Percentiles rank a stretch among this genome's conserved stretches.
phyloP scores from a whole-genome alignment of 1,139 yeast genomes.

The Blastobotrys buckinghamii region DNA sequence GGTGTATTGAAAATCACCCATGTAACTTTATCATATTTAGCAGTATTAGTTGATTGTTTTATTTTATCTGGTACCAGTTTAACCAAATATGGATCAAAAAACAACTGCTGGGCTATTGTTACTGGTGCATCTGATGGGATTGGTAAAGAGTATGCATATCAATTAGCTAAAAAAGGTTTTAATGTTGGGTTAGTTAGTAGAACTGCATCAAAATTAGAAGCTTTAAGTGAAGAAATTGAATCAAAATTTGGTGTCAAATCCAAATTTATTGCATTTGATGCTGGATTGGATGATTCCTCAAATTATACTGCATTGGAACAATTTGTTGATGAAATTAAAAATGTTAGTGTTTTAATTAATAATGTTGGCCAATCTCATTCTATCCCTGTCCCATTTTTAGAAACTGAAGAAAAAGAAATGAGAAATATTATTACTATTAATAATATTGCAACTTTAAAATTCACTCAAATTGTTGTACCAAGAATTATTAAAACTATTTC shows the following conservation, averaged over 20 bases:
- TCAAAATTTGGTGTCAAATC: slow-evolving; percentile 57
- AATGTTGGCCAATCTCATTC: slow-evolving; percentile 95
- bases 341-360: slow-evolving; percentile 70
- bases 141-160: slow-evolving; percentile 85
- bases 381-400: slow-evolving; percentile 88
- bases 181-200: slow-evolving; percentile 80
- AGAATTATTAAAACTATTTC: slow-evolving; percentile 49
- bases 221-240: slow-evolving; percentile 57
- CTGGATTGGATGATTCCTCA: slow-evolving; percentile 47
- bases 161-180: slow-evolving; percentile 80
- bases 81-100: slow-evolving; percentile 61
- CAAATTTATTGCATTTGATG: slow-evolving; percentile 71
- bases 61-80: slow-evolving; percentile 60
- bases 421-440: slow-evolving; percentile 77
- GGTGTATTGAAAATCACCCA: slow-evolving; percentile 50
- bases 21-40: slow-evolving; percentile 36
- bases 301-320: slow-evolving; percentile 52
- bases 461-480: slow-evolving; percentile 75
- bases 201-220: slow-evolving; percentile 69
- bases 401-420: slow-evolving; percentile 69
- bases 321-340: slow-evolving; percentile 42
- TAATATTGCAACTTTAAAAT: slow-evolving; percentile 74
- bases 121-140: slow-evolving; percentile 98
- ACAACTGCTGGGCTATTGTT: slow-evolving; percentile 77
- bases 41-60: slow-evolving; percentile 52